A percentile compares a stretch with the other conserved stretches of the same genome.
Conservation (phyloP, 306 rosid genomes). For the Rubus parviflorus region DNA sequence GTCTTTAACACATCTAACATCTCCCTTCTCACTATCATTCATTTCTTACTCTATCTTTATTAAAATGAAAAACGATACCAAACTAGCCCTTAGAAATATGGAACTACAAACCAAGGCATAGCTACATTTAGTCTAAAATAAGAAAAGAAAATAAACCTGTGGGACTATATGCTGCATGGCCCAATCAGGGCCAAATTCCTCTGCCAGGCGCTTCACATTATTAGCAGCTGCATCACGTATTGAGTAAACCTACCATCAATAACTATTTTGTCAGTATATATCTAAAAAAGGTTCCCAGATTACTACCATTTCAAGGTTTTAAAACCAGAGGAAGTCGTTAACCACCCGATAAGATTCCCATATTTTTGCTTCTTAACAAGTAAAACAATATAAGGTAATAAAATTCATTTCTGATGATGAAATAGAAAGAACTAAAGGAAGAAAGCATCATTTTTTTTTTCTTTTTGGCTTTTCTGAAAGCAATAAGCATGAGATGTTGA, state of each 20-base stretch:
- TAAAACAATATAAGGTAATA: not conserved
- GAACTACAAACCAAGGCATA: not conserved
- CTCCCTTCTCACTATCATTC: no score
- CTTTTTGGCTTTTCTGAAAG: not conserved
- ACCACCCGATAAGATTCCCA: not conserved
- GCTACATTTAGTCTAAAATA: not conserved
- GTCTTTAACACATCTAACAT: no score
- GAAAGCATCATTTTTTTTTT: not conserved
- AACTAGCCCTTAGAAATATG: not conserved
- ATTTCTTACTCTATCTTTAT: no score
- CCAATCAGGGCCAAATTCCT: constrained; percentile 99
- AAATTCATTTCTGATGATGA: not conserved
- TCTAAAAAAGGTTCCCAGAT: constrained; percentile 7
- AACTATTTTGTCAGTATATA: constrained; percentile 8
- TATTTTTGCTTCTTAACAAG: not conserved
- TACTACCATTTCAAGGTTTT: not conserved
- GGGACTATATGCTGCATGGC: constrained; percentile 98
- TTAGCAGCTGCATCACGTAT: constrained; percentile 99
- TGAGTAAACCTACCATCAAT: constrained; percentile 74
- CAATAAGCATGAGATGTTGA: not conserved
- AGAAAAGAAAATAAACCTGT: constrained; percentile 57
- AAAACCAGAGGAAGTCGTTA: not conserved
- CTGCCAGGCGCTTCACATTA: constrained; percentile 97
- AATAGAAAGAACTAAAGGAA: not conserved
- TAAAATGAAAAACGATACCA: no score